Percentiles rank a stretch among this genome's conserved stretches.
phyloP scores from a whole-genome alignment of 1,284 basidiomycete genomes.

The Cutaneotrichosporon curvatum region DNA sequence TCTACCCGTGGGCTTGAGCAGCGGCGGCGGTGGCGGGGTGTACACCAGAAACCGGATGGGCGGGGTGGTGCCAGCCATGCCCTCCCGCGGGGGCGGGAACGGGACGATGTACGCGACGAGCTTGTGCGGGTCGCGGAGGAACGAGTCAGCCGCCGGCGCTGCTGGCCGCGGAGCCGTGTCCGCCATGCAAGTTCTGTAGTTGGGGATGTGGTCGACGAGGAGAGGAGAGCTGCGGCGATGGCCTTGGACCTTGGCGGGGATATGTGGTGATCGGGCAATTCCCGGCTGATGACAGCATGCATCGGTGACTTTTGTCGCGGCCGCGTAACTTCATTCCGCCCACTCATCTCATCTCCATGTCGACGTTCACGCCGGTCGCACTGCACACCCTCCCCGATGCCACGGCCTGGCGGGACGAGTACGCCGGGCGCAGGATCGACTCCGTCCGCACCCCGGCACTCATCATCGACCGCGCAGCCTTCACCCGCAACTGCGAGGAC shows the following conservation, averaged over 20 bases:
- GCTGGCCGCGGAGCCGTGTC: no score
- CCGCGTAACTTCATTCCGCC: no score
- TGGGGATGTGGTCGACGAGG: no score
- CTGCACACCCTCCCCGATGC: conserved; percentile 49
- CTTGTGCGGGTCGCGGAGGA: conserved; percentile 21
- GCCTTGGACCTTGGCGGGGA: no score
- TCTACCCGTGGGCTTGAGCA: conserved; percentile 8
- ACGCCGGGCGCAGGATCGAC: conserved; percentile 56
- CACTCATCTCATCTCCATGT: conserved; percentile 1
- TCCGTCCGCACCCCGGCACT: conserved; percentile 67
- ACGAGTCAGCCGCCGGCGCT: conserved; percentile 8
- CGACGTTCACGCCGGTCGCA: conserved; percentile 26
- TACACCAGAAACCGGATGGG: conserved; percentile 19
- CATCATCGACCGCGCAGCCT: conserved; percentile 64
- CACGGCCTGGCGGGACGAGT: conserved; percentile 54
- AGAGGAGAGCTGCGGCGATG: no score
- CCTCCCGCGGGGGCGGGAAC: conserved; percentile 9
- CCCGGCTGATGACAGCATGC: no score
- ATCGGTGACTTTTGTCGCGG: no score
- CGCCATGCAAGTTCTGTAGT: no score
- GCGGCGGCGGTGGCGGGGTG: conserved; percentile 19
- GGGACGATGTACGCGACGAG: conserved; percentile 19
- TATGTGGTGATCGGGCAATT: no score
- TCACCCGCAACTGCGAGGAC: conserved; percentile 62
- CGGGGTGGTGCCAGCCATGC: conserved; percentile 1